Percentiles rank a stretch among this genome's conserved stretches.
Conservation (phyloP, 305 asterid genomes). For the Fraxinus greggii region DNA sequence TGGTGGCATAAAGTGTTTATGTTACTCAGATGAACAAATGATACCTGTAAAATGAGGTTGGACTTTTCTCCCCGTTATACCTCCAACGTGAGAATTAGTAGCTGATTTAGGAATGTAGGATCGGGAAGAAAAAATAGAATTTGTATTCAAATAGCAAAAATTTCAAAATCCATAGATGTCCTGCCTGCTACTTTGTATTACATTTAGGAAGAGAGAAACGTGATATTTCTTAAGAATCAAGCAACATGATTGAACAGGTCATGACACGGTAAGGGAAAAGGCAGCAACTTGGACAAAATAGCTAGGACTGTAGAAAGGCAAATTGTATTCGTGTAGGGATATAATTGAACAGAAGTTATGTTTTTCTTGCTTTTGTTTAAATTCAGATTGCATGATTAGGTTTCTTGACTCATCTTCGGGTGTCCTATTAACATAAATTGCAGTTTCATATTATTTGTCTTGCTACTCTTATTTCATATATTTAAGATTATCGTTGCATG, state of each 20-base stretch:
- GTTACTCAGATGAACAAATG: too few relatives aligned
- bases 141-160: too few relatives aligned
- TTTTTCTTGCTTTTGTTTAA: neutral
- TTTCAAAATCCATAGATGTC: too few relatives aligned
- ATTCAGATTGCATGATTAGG: neutral
- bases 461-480: neutral
- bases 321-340: neutral
- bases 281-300: neutral
- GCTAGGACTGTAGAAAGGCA: neutral
- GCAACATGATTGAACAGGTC: neutral
- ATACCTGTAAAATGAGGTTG: too few relatives aligned
- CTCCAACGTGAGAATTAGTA: too few relatives aligned
- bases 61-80: too few relatives aligned
- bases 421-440: neutral
- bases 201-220: neutral
- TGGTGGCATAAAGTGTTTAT: too few relatives aligned
- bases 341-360: neutral
- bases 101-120: too few relatives aligned
- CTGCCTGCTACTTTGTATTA: neutral
- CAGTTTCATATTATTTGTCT: neutral
- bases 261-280: neutral
- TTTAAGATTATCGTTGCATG: neutral
- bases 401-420: neutral
- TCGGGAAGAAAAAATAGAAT: too few relatives aligned
- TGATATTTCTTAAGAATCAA: neutral